These are phyloP conservation scores for Colletotrichum musae DNA, from an alignment of 2,329 filamentous ascomycete species.

Conservation along the genomic window DNA sequence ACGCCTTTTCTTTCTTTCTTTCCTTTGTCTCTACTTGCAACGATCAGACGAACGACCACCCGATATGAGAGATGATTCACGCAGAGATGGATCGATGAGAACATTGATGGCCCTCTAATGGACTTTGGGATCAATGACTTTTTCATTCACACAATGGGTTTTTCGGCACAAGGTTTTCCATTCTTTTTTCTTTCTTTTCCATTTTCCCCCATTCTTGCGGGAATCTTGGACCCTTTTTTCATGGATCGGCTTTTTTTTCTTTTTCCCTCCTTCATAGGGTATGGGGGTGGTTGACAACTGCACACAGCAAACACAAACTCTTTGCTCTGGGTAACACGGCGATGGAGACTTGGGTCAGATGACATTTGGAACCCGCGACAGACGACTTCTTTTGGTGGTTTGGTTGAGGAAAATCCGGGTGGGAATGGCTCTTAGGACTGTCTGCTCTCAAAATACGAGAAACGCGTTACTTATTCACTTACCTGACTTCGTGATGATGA, in stretches of 20 bases:
- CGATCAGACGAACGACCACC: no score
- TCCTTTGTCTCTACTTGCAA: no score
- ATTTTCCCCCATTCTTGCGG: not conserved
- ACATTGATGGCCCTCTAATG: not conserved
- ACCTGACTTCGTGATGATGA: not conserved
- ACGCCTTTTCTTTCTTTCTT: no score
- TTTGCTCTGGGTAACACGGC: no score
- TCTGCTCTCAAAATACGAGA: constrained; percentile 3
- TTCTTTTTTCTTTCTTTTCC: not conserved
- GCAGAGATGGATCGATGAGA: not conserved
- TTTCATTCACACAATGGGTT: not conserved
- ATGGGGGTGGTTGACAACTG: not conserved
- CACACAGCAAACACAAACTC: not conserved
- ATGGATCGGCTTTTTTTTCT: no score
- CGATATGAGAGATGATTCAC: not conserved
- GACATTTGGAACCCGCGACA: constrained; percentile 8
- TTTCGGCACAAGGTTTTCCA: not conserved
- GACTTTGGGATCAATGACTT: not conserved
- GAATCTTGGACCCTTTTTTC: no score
- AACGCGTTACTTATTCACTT: not conserved
- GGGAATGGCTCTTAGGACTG: constrained; percentile 20
- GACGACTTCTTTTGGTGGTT: constrained; percentile 17
- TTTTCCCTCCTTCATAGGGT: no score
- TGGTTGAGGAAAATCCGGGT: constrained; percentile 23
- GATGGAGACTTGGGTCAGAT: constrained; percentile 9